Evolutionary conservation across 345 rosid genomes (phyloP), one percentile per base, ranked within the genome.

Genomic region (Leavenworthia alabamica): DNA sequence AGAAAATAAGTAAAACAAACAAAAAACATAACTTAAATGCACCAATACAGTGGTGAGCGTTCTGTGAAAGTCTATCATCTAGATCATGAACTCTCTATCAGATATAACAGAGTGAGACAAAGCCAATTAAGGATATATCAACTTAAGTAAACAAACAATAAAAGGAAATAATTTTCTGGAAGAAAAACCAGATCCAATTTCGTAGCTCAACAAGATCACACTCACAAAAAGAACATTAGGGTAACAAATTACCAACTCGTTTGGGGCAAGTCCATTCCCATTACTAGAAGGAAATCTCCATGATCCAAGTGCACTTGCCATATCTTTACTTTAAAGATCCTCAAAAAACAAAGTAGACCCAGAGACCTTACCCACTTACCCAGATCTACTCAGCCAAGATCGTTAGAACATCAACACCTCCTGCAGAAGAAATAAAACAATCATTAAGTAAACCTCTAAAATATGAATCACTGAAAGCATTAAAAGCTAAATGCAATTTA

Each of bases 301-400:
- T n/a, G n/a, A n/a, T 76, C 85, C 82, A 58, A 94, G 73, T 54
- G 97, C 63, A 5, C 90, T 78, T 61, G 97, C 84, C 99, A 94
- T 71, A 42, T 13, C 41, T 6, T 43, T 29, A 8, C 1, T 66
- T 76, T 28, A 68, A 77, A 73, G 66, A 80, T 66, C 60, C 75
- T 57, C 55, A 50, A 57, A 57, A 46, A n/a, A 23, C 26, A 60
- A 68, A 50, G 62, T 73, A 49, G 76, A 71, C 56, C 57, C 31
- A 64, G 68, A 68, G 60, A 59, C 76, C 39, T 29, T 31, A 68
- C 79, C 74, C 71, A n/a, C n/a, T 64, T 72, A 73, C 55, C 78
- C 83, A 79, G 96, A 89, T 89, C 96, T 80, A 79, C 67, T 44
- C 43, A 39, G 29, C 36, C 8, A 12, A 46, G 56, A 54, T 74